Evolutionary conservation across 176 grass and related monocot genomes (phyloP).

Genomic region (Musa itinerans): DNA sequence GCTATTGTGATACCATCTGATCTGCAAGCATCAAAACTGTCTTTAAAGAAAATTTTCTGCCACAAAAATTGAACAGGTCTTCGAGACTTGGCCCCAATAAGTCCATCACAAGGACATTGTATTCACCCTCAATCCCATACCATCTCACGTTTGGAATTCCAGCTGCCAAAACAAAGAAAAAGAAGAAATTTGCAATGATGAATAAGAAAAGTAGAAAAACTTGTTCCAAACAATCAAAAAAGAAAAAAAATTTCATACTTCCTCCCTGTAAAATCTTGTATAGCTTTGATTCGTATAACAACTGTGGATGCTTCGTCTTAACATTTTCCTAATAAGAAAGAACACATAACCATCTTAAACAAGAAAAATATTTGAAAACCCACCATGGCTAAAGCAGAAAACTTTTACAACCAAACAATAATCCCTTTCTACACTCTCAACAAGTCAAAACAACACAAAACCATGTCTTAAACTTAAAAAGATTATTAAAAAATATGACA

Average conservation of each 20-base stretch:
- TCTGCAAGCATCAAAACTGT: conserved; percentile 91
- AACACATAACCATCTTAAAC: conserved; percentile 9
- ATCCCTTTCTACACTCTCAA: conserved; percentile 2
- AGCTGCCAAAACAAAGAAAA: conserved; percentile 33
- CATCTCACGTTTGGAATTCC: conserved; percentile 72
- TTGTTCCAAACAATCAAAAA: not conserved
- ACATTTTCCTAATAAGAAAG: conserved; percentile 55
- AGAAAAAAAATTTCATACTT: conserved; percentile 54
- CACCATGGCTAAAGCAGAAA: conserved; percentile 2
- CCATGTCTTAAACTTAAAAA: too few relatives aligned
- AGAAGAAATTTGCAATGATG: conserved; percentile 1
- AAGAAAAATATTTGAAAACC: conserved; percentile 13
- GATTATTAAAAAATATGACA: too few relatives aligned
- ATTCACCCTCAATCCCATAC: conserved; percentile 83
- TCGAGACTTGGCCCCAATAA: conserved; percentile 69
- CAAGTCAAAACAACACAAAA: not conserved
- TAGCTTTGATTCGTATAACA: conserved; percentile 75
- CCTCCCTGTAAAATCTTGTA: conserved; percentile 79
- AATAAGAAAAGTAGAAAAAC: not conserved
- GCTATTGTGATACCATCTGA: conserved; percentile 52
- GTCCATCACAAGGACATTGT: conserved; percentile 91
- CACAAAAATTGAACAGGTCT: conserved; percentile 81
- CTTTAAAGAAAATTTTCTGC: conserved; percentile 69
- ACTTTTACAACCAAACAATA: conserved; percentile 14
- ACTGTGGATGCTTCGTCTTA: conserved; percentile 90